Conservation (phyloP, 495 filamentous ascomycete genomes). For the Trichocladium uniseriatum region DNA sequence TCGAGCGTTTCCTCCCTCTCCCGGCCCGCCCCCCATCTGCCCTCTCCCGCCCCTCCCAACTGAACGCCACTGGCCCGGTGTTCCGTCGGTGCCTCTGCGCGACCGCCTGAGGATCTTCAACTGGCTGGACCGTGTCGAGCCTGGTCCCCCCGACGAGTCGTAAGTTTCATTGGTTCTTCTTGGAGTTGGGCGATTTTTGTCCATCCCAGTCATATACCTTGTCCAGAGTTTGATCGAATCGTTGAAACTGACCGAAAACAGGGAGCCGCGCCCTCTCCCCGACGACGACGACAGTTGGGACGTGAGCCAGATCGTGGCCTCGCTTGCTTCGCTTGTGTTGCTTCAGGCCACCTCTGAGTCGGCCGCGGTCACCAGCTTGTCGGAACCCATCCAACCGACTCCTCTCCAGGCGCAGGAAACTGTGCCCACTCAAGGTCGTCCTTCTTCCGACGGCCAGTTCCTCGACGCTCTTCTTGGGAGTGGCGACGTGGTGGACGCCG, state of each 20-base stretch:
- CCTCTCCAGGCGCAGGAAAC: too few relatives aligned
- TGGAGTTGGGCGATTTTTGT: background rate
- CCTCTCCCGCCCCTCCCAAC: background rate
- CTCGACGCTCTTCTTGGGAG: background rate
- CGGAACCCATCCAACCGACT: too few relatives aligned
- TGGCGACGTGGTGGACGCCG: background rate
- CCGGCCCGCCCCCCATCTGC: background rate
- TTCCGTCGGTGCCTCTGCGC: background rate
- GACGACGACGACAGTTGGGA: too few relatives aligned
- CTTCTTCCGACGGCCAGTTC: too few relatives aligned
- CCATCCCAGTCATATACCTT: background rate
- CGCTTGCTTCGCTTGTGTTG: too few relatives aligned
- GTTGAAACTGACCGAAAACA: background rate
- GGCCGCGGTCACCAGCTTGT: too few relatives aligned
- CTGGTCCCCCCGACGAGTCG: constrained; percentile 1
- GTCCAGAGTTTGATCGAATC: background rate
- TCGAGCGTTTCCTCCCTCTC: background rate
- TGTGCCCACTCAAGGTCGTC: too few relatives aligned
- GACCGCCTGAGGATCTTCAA: background rate
- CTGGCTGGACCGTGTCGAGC: constrained; percentile 1
- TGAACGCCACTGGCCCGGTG: background rate
- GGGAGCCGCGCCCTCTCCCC: background rate
- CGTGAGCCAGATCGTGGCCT: too few relatives aligned
- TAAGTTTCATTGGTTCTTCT: background rate
- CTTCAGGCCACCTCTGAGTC: too few relatives aligned